Evolutionary conservation across 1,139 yeast species (phyloP), one percentile per base, ranked within the genome.

Genomic region (Ogataea hybrid): DNA sequence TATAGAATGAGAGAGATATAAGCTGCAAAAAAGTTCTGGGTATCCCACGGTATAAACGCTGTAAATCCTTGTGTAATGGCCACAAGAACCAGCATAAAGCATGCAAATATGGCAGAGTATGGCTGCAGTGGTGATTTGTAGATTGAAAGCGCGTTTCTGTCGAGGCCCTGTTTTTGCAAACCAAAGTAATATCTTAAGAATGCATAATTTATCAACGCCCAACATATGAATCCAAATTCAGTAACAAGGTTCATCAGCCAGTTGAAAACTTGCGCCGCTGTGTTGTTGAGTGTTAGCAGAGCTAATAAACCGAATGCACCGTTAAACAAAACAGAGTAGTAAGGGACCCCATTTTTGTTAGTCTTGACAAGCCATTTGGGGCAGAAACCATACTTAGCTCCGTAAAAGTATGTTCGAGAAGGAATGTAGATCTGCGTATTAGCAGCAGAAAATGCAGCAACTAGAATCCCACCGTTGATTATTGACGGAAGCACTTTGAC

Each of bases 231-330:
- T 39, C 90, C 90, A 6, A 89, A 81, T 35, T 84, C 83, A 20
- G 88, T 85, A 25, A 88, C 76, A 51, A 90, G 81, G 64, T 86
- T 87, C 53, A 88, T 75, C 51, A 90, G 75, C 90, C 96, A 90
- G 53, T 74, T 67, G 68, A 89, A 90, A 8, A 89, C 97, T 12
- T 74, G 69, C 25, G 70, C 68, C 39, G 95, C 94, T 42, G 69
- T 63, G 11, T 63, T 61, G 27, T 84, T 74, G 46, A 79, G 70
- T 31, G 82, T 86, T 71, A 90, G 71, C 62, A 79, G 83, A 1
- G 89, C 89, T 78, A 68, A 25, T 10, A 77, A 66, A 37, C 92
- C 92, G 27, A 41, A 41, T 4, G 27, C 54, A 83, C 75, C 0
- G 71, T 57, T 5, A 88, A 67, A 5, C 42, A 22, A 84, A 89